Evolutionary conservation across 371 early-diverging fungal species (phyloP).

Genomic region (Synchytrium microbalum): DNA sequence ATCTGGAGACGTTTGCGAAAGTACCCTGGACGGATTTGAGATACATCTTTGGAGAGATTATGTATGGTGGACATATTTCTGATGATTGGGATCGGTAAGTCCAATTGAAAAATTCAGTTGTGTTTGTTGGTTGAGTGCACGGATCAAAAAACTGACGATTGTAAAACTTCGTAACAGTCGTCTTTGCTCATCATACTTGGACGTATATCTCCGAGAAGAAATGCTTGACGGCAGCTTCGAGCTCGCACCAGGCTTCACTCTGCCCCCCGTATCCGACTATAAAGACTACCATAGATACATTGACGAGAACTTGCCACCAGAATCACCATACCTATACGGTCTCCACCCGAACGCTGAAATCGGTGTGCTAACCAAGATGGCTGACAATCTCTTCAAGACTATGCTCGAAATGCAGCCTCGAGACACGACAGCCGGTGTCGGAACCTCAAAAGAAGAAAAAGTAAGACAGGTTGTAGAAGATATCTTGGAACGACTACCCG

Average conservation of each 20-base stretch:
- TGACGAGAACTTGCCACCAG: slow-evolving; percentile 51
- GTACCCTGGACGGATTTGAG: slow-evolving; percentile 56
- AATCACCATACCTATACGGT: slow-evolving; percentile 52
- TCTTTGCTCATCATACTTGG: slow-evolving; percentile 52
- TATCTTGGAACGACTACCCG: slow-evolving; percentile 46
- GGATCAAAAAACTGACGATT: neutral
- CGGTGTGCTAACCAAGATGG: slow-evolving; percentile 50
- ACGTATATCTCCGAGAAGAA: slow-evolving; percentile 47
- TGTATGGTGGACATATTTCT: slow-evolving; percentile 59
- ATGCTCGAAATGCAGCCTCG: slow-evolving; percentile 55
- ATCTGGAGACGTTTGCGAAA: slow-evolving; percentile 51
- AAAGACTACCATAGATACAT: slow-evolving; percentile 58
- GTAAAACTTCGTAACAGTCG: slow-evolving; percentile 12
- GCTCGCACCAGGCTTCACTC: slow-evolving; percentile 46
- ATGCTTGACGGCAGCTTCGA: slow-evolving; percentile 52
- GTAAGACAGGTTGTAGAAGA: slow-evolving; percentile 48
- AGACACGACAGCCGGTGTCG: slow-evolving; percentile 40
- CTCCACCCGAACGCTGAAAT: slow-evolving; percentile 61
- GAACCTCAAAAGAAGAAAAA: slow-evolving; percentile 50
- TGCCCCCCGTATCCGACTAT: slow-evolving; percentile 47
- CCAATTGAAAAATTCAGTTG: slow-evolving; percentile 2
- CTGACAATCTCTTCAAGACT: slow-evolving; percentile 54
- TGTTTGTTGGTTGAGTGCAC: too few species aligned
- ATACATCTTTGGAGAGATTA: slow-evolving; percentile 59
- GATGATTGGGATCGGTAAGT: slow-evolving; percentile 46